These are phyloP conservation scores for Syzygium malaccense DNA, from an alignment of 441 rosid genomes.

Conservation along the genomic window DNA sequence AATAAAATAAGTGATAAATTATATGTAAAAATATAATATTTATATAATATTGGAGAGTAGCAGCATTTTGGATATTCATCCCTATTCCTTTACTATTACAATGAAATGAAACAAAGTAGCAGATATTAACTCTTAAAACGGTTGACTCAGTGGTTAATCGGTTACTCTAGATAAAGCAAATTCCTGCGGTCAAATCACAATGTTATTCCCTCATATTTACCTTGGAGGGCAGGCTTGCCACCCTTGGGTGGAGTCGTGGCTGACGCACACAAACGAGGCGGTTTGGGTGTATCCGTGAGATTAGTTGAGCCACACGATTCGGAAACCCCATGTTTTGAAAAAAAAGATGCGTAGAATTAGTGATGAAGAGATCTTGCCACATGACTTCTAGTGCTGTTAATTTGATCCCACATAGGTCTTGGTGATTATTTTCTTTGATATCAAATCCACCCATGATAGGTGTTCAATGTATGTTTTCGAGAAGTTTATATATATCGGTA, in stretches of 20 bases:
- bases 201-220: background rate
- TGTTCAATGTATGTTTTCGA: background rate
- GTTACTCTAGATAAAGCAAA: background rate
- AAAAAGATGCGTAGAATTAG: background rate
- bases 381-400: background rate
- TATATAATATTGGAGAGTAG: background rate
- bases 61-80: background rate
- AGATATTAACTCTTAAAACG: background rate
- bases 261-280: background rate
- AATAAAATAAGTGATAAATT: background rate
- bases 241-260: background rate
- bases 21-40: background rate
- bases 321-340: background rate
- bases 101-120: background rate
- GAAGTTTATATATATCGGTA: background rate
- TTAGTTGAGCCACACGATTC: background rate
- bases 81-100: background rate
- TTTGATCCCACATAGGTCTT: background rate
- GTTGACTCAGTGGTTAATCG: background rate
- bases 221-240: background rate
- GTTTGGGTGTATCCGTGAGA: background rate
- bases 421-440: too few relatives aligned
- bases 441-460: too few relatives aligned
- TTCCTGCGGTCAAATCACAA: background rate
- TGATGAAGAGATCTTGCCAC: background rate